Evolutionary conservation across 495 filamentous ascomycete species (phyloP).

Genomic region (Neohortaea acidophila): DNA sequence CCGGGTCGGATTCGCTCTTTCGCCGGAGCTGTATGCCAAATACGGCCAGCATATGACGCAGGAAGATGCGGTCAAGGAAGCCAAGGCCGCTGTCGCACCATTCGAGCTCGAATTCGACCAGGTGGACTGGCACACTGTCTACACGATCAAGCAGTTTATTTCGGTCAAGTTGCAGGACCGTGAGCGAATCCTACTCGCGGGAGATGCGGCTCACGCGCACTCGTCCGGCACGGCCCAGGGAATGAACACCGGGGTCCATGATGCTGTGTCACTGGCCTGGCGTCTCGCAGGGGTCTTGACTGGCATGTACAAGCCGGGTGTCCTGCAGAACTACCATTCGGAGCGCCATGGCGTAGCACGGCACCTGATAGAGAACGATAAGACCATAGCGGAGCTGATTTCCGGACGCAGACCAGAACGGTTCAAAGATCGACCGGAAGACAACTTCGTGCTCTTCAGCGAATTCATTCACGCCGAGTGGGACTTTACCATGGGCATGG

Average conservation of each 20-base stretch:
- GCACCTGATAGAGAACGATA: constrained; percentile 1
- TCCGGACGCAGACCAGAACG: background rate
- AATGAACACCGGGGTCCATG: constrained; percentile 1
- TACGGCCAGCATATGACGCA: constrained; percentile 1
- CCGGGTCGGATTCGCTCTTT: constrained; percentile 3
- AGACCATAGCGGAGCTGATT: background rate
- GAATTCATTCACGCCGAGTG: background rate
- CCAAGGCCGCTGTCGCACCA: constrained; percentile 1
- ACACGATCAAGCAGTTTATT: constrained; percentile 6
- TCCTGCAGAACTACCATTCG: background rate
- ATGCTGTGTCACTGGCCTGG: constrained; percentile 5
- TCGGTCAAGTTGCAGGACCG: constrained; percentile 5
- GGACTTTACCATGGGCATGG: constrained; percentile 1
- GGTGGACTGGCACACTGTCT: constrained; percentile 6
- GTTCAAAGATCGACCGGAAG: background rate
- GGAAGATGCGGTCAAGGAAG: constrained; percentile 1
- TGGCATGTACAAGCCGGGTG: constrained; percentile 3
- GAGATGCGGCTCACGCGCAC: constrained; percentile 11
- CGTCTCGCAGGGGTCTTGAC: constrained; percentile 1
- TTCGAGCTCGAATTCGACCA: constrained; percentile 4
- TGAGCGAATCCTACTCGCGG: constrained; percentile 6
- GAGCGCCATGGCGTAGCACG: background rate
- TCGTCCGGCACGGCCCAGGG: background rate
- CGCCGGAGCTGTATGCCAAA: background rate
- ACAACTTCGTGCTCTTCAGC: background rate